Evolutionary conservation across 2,329 filamentous ascomycete genomes (phyloP).

Genomic region (Phaeosphaeria sp.): DNA sequence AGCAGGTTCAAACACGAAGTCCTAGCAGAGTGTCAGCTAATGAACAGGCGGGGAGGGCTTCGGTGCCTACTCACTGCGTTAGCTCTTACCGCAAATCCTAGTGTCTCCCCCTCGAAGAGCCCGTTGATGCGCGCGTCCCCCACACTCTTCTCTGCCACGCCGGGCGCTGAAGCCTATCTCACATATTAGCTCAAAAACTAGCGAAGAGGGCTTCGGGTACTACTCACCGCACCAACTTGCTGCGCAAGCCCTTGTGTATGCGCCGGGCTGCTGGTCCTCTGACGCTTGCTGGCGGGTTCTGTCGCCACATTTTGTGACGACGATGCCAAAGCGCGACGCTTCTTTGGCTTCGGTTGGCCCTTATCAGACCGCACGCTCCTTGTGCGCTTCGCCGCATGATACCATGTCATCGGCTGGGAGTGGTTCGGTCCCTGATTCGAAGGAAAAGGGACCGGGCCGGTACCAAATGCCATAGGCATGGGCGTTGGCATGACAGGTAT

Average conservation of each 20-base stretch:
- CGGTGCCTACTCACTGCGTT: too few species aligned
- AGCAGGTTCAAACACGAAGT: too few species aligned
- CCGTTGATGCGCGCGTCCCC: too few species aligned
- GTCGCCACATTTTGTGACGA: too few species aligned
- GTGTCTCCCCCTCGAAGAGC: too few species aligned
- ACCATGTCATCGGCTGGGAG: background rate
- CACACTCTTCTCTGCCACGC: too few species aligned
- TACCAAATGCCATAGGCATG: background rate
- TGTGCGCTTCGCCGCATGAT: background rate
- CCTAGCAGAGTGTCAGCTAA: too few species aligned
- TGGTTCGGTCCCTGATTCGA: background rate
- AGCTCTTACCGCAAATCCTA: too few species aligned
- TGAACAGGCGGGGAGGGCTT: too few species aligned
- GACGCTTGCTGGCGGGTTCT: background rate
- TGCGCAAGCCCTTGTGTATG: background rate
- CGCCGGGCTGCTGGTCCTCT: background rate
- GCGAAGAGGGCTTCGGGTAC: background rate
- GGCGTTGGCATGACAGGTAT: background rate
- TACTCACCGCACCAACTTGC: background rate
- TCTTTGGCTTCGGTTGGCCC: too few species aligned
- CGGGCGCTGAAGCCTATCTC: too few species aligned
- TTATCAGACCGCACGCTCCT: too few species aligned
- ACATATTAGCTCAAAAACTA: background rate
- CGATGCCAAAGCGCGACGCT: background rate
- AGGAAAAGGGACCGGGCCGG: background rate